Evolutionary conservation across 805 yeast genomes (phyloP), one percentile per base, ranked within the genome.

Genomic region (Lachancea meyersii): DNA sequence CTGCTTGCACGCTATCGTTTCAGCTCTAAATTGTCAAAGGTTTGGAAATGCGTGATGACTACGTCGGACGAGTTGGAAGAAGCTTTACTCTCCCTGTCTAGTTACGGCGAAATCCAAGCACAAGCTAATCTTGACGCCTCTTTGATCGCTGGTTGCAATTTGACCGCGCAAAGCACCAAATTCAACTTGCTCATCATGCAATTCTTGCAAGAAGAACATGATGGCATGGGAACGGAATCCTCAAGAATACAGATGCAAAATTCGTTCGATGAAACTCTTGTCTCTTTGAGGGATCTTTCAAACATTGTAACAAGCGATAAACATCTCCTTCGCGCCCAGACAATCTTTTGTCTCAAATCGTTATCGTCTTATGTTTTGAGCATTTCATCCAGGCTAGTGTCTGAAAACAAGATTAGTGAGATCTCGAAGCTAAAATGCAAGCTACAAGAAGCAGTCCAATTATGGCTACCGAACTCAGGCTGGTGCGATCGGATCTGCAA

Each of bases 111-210:
- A 13, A 20, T 9, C 9, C n/a, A 27, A 21, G 8, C 26, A 13
- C 13, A 11, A 3, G 13, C 22, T 10, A 18, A 17, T n/a, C 35
- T 17, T 3, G 28, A 20, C 8, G 21, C 19, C 5, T 9, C 31
- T 5, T n/a, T 28, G 28, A 20, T 11, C 9, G 20, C 28, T 27
- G 10, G 20, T 7, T 32, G 43, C 32, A 14, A 32, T 21, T 16
- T 40, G 23, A 23, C 30, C 20, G 16, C 24, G 8, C 3, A 6
- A 7, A 20, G 26, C 26, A 19, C 28, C 16, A 19, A 38, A 13
- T 22, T 38, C 20, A 38, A 38, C 27, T 14, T 30, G 23, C 33
- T 30, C 34, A 28, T 30, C 18, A 27, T 38, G 34, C 32, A 19
- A 21, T 21, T 38, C 13, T 20, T 38, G 19, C 41, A 28, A 21